Percentiles rank a stretch among this genome's conserved stretches.
Evolutionary conservation across 768 basidiomycete genomes (phyloP).

Genomic region (Kwoniella dendrophila): DNA sequence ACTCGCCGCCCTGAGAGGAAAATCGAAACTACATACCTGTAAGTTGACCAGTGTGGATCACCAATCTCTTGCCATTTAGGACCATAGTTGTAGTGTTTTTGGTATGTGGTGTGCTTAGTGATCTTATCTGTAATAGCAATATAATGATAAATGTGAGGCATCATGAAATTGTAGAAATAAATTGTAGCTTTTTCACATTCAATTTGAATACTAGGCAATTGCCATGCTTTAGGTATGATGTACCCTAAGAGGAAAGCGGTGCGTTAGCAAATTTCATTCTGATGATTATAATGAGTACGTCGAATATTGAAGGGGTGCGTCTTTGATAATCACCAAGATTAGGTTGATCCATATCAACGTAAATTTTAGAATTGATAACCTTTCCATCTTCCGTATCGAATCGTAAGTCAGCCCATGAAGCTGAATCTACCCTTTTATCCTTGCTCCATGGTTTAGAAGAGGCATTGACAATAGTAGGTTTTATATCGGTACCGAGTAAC

Average conservation of each 20-base stretch:
- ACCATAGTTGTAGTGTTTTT: slow-evolving; percentile 19
- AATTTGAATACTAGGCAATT: slow-evolving; percentile 9
- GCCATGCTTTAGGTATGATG: slow-evolving; percentile 6
- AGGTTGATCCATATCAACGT: slow-evolving; percentile 14
- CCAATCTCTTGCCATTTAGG: slow-evolving; percentile 14
- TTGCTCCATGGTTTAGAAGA: slow-evolving; percentile 7
- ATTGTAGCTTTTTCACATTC: slow-evolving; percentile 16
- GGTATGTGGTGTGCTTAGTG: slow-evolving; percentile 13
- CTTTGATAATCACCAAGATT: slow-evolving; percentile 13
- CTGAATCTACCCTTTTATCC: slow-evolving; percentile 15
- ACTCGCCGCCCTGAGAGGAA: no score
- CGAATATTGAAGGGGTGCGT: no score
- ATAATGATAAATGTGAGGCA: slow-evolving; percentile 17
- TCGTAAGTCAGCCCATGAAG: slow-evolving; percentile 12
- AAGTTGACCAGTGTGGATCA: slow-evolving; percentile 13
- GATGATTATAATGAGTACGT: no score
- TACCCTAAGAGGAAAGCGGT: background rate
- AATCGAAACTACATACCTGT: slow-evolving; percentile 17
- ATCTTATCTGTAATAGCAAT: slow-evolving; percentile 16
- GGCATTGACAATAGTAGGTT: slow-evolving; percentile 3
- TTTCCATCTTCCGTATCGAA: slow-evolving; percentile 2
- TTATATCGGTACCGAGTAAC: slow-evolving; percentile 5
- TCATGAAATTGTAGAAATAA: slow-evolving; percentile 11
- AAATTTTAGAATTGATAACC: slow-evolving; percentile 6
- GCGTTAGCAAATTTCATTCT: background rate